A percentile compares a stretch with the other conserved stretches of the same genome.
Evolutionary conservation across 2,329 filamentous ascomycete species (phyloP).

Genomic region (Myriosclerotinia curreyana): DNA sequence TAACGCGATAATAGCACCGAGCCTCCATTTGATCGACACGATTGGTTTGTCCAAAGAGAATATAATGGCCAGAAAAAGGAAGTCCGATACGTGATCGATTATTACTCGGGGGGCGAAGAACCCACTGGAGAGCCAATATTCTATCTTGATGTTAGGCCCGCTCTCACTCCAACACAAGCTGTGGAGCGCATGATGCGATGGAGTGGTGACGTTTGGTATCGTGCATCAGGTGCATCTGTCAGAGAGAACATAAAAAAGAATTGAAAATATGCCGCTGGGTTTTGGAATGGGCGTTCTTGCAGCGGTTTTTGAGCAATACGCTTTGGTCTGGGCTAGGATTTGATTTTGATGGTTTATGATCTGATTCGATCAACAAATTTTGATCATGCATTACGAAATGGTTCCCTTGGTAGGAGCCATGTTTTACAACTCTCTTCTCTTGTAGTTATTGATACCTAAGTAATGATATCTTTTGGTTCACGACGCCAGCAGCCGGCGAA

Average conservation of each 20-base stretch:
- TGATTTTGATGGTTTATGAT: constrained; percentile 4
- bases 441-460: constrained; percentile 23
- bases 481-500: background rate
- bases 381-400: constrained; percentile 5
- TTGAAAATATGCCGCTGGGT: constrained; percentile 19
- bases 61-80: constrained; percentile 65
- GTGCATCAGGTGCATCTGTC: constrained; percentile 36
- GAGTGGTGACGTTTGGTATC: constrained; percentile 90
- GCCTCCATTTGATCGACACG: constrained; percentile 92
- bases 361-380: background rate
- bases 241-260: constrained; percentile 31
- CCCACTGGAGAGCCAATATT: constrained; percentile 89
- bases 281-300: constrained; percentile 14
- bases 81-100: constrained; percentile 94
- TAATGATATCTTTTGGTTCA: constrained; percentile 46
- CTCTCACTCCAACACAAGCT: constrained; percentile 74
- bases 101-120: constrained; percentile 74
- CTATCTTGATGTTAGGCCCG: constrained; percentile 89
- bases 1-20: constrained; percentile 55
- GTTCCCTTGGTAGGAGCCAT: background rate
- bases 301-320: constrained; percentile 6
- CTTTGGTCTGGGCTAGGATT: constrained; percentile 1
- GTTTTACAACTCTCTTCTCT: constrained; percentile 25
- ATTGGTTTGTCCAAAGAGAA: constrained; percentile 87
- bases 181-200: constrained; percentile 82